These are phyloP conservation scores for Xylaria telfairii DNA, from an alignment of 495 filamentous ascomycete species.

Conservation along the genomic window DNA sequence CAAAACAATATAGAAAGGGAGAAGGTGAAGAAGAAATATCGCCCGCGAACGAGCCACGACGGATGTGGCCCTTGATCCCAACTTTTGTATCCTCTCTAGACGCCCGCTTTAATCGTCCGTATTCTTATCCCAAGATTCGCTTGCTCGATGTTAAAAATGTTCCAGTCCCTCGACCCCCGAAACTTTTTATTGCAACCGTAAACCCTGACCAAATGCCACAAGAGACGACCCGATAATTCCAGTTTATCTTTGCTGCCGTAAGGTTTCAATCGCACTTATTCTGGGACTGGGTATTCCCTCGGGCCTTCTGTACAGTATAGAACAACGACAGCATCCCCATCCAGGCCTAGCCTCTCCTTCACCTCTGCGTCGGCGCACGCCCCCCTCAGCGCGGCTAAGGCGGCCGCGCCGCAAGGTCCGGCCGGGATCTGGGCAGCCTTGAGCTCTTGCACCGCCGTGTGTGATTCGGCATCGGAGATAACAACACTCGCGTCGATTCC, in stretches of 20 bases:
- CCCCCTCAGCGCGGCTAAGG: constrained; percentile 62
- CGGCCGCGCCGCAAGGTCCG: constrained; percentile 69
- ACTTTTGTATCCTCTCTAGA: constrained; percentile 24
- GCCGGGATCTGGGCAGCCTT: constrained; percentile 48
- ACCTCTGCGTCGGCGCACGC: constrained; percentile 38
- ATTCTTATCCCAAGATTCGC: background rate
- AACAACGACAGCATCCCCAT: constrained; percentile 58
- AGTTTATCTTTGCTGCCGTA: constrained; percentile 8
- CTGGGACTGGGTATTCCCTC: constrained; percentile 34
- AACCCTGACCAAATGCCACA: background rate
- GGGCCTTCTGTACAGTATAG: constrained; percentile 40
- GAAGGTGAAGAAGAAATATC: constrained; percentile 1
- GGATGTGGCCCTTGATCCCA: constrained; percentile 15
- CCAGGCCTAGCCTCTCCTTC: constrained; percentile 40
- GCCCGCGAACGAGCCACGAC: constrained; percentile 2
- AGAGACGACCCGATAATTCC: constrained; percentile 8
- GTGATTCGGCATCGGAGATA: constrained; percentile 61
- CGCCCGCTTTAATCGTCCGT: constrained; percentile 22
- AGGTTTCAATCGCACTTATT: constrained; percentile 7
- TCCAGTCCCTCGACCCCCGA: background rate
- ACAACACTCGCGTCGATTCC: constrained; percentile 63
- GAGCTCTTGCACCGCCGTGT: constrained; percentile 58
- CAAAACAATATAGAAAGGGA: constrained; percentile 9
- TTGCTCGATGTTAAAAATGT: background rate
- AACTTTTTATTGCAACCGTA: constrained; percentile 2